Percentiles rank a stretch among this genome's conserved stretches.
Evolutionary conservation across 2,329 filamentous ascomycete species (phyloP).

Genomic region (Apiospora pterosperma): DNA sequence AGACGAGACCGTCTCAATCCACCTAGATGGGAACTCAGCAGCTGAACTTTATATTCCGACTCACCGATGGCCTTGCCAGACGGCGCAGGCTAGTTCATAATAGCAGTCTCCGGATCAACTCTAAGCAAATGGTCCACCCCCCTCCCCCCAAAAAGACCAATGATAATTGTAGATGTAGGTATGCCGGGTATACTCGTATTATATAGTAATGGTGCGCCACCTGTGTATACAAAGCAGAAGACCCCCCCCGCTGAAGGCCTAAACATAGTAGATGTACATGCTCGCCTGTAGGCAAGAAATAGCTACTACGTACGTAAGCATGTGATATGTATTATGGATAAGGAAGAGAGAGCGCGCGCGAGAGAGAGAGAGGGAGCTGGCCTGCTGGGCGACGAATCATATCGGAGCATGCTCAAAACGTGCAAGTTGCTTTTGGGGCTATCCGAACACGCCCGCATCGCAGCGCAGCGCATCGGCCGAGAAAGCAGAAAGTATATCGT

Average conservation of each 20-base stretch:
- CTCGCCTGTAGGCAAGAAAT: no score
- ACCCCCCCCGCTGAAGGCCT: no score
- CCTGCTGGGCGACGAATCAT: not conserved
- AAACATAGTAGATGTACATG: no score
- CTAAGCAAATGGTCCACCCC: not conserved
- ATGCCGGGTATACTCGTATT: no score
- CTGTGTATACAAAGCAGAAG: no score
- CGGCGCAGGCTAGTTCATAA: not conserved
- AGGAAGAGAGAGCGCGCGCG: no score
- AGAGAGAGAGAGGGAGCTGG: not conserved
- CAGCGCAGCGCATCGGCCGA: slow-evolving; percentile 1
- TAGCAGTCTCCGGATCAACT: not conserved
- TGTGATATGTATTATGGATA: no score
- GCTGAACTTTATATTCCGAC: not conserved
- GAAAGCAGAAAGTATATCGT: slow-evolving; percentile 1
- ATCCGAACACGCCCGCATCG: not conserved
- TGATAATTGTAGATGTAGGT: no score
- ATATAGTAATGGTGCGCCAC: no score
- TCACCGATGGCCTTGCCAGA: not conserved
- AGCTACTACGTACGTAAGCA: no score
- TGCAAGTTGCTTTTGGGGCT: not conserved
- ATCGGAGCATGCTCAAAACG: not conserved
- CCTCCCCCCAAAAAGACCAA: no score
- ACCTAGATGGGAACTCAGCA: not conserved
- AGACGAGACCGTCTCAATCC: slow-evolving; percentile 1